phyloP scores from a whole-genome alignment of 306 rosid genomes.

The Canavalia ensiformis region DNA sequence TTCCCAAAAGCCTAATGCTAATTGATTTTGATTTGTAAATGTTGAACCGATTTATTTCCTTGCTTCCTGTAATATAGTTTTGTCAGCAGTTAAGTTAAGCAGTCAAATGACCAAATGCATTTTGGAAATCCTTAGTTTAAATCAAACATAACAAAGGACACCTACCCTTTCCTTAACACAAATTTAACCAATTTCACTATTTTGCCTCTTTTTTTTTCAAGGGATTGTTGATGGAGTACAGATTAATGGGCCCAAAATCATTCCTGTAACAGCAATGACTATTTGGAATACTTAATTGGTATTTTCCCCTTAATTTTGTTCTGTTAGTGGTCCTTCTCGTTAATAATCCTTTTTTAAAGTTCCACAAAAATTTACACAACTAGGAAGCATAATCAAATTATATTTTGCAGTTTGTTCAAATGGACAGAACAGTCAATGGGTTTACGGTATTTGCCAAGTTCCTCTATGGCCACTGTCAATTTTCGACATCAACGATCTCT shows the following conservation, averaged over 20 bases:
- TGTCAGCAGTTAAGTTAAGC: not conserved
- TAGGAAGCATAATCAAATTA: not conserved
- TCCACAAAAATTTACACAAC: not conserved
- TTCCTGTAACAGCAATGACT: not conserved
- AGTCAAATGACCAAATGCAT: not conserved
- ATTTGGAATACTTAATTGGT: constrained; percentile 14
- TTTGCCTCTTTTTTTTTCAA: not conserved
- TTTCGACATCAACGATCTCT: not conserved
- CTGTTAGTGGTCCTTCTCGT: not conserved
- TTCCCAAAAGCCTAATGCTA: not conserved
- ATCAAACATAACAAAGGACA: not conserved
- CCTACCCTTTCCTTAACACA: not conserved
- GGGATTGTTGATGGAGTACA: not conserved
- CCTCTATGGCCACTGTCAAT: not conserved
- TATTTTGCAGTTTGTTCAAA: not conserved
- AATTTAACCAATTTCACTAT: not conserved
- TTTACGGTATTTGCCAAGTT: not conserved
- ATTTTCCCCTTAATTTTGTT: not conserved
- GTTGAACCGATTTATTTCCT: not conserved
- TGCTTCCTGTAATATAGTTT: not conserved
- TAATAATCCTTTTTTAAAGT: not conserved
- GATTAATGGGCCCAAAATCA: not conserved
- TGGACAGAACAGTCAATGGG: not conserved
- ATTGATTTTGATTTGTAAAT: not conserved
- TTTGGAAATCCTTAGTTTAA: not conserved